Conservation (phyloP, 495 filamentous ascomycete species). For the Antarctomyces pellizariae region DNA sequence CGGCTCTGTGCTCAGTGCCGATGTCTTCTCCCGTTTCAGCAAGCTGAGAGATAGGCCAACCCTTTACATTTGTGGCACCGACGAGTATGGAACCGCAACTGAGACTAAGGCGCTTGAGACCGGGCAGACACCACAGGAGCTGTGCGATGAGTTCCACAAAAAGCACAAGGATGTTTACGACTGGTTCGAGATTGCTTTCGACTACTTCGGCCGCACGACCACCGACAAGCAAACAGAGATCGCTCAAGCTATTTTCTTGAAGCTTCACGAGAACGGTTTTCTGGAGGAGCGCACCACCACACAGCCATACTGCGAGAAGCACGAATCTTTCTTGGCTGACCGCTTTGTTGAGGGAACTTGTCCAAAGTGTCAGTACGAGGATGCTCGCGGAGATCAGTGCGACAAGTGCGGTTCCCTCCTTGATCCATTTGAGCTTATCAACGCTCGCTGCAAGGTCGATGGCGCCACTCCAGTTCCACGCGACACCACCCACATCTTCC, state of each 20-base stretch:
- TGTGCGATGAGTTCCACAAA: slow-evolving; percentile 67
- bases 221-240: slow-evolving; percentile 65
- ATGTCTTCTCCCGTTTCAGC: slow-evolving; percentile 36
- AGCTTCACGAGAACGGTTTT: slow-evolving; percentile 51
- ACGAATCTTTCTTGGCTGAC: slow-evolving; percentile 72
- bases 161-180: slow-evolving; percentile 71
- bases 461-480: slow-evolving; percentile 49
- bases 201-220: slow-evolving; percentile 65
- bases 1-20: slow-evolving; percentile 65
- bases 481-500: slow-evolving; percentile 34
- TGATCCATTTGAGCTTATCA: slow-evolving; percentile 43
- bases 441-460: slow-evolving; percentile 59
- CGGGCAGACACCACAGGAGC: slow-evolving; percentile 35
- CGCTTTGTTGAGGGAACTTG: slow-evolving; percentile 86
- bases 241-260: slow-evolving; percentile 62
- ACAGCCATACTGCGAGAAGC: slow-evolving; percentile 73
- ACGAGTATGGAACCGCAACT: slow-evolving; percentile 75
- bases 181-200: slow-evolving; percentile 71
- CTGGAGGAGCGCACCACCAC: slow-evolving; percentile 49
- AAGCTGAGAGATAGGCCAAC: slow-evolving; percentile 22
- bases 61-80: slow-evolving; percentile 44
- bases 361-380: slow-evolving; percentile 53
- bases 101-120: slow-evolving; percentile 44
- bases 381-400: slow-evolving; percentile 64
- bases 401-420: slow-evolving; percentile 60